Evolutionary conservation across 768 basidiomycete genomes (phyloP), one percentile per base, ranked within the genome.

Genomic region (Mycena polygramma): DNA sequence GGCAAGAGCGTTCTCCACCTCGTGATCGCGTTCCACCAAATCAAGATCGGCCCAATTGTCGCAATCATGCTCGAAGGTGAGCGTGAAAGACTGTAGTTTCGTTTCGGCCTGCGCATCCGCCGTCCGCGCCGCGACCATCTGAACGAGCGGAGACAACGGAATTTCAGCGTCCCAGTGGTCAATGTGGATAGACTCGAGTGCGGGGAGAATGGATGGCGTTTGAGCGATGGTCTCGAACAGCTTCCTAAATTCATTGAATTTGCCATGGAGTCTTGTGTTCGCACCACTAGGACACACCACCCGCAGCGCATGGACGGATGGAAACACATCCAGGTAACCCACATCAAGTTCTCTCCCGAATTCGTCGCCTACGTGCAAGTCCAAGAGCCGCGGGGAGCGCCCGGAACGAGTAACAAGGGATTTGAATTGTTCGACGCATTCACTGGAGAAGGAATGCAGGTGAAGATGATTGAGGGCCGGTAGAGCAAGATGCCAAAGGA

Each of bases 401-500:
- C 37, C 49, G 19, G 62, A 63, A 35, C 62, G 36, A 1, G 8
- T 41, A 14, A 63, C 49, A 4, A 63, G 39, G 2, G 24, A 3
- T 4, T 2, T 19, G 14, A 54, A 7, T 6, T 2, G 4, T 2
- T 39, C 51, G 26, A n/a, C 49, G 26, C 14, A 53, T 17, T 53
- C 62, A 15, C 4, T 26, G 62, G 39, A 10, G 4, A 59, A 6
- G 26, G 43, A 59, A 22, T 17, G 7, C 52, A 61, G 20, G 48
- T 19, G 51, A 17, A 63, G 37, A 9, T 54, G 2, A 20, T 54
- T 30, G 24, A 63, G 37, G 1, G 52, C 37, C 20, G 62, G 62
- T 17, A 63, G 51, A 43, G 13, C n/a, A 24, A 63, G 62, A 17
- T 63, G 22, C 13, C 15, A 8, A 30, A 63, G 51, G 39, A 63